phyloP scores from a whole-genome alignment of 495 filamentous ascomycete species.

The Immersiella caudata region DNA sequence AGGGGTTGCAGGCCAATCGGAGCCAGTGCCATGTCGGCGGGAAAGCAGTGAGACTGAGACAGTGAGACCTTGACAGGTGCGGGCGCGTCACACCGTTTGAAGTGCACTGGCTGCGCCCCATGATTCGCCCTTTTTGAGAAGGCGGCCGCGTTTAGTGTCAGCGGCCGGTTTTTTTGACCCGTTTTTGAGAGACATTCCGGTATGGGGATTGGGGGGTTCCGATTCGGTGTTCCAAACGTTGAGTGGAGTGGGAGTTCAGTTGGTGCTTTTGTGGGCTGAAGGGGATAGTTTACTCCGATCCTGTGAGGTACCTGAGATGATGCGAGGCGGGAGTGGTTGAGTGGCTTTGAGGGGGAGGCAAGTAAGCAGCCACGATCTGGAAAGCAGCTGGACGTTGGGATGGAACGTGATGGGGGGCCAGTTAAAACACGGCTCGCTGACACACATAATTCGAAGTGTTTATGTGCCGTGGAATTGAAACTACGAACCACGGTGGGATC shows the following conservation, averaged over 20 bases:
- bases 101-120: neutral
- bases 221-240: neutral
- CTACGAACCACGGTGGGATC: no score
- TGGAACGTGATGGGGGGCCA: no score
- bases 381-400: neutral
- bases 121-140: no score
- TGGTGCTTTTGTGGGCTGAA: neutral
- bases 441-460: no score
- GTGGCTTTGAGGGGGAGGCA: neutral
- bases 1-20: no score
- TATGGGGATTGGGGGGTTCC: no score
- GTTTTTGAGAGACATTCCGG: neutral
- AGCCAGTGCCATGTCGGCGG: neutral
- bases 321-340: no score
- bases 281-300: neutral
- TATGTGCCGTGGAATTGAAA: no score
- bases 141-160: neutral
- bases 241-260: neutral
- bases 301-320: no score
- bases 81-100: neutral
- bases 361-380: neutral
- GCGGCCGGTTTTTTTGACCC: neutral
- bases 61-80: neutral
- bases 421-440: no score
- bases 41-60: neutral